These are phyloP conservation scores for Adiantum capillusveneris DNA, from an alignment of 75 land plant genomes.

Conservation along the genomic window DNA sequence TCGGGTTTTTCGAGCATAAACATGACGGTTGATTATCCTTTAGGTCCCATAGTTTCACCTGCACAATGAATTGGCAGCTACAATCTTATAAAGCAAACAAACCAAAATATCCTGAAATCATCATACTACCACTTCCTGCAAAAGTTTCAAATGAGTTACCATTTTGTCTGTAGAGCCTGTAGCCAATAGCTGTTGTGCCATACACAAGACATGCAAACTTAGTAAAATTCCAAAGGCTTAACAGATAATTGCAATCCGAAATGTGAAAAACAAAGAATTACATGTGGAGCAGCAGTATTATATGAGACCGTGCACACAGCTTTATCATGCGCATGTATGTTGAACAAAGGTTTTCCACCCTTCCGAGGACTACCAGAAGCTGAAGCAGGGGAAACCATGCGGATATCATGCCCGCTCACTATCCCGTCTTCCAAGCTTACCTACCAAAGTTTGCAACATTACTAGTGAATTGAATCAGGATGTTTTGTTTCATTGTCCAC, in stretches of 20 bases:
- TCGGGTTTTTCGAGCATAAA: slow-evolving; percentile 60
- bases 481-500: not conserved
- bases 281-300: slow-evolving; percentile 62
- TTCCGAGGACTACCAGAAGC: slow-evolving; percentile 9
- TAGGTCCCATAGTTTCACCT: slow-evolving; percentile 93
- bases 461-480: too few relatives aligned
- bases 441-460: too few relatives aligned
- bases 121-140: not conserved
- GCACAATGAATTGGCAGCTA: not conserved
- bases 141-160: slow-evolving; percentile 33
- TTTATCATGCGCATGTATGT: slow-evolving; percentile 94
- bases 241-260: not conserved
- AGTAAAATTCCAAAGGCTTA: not conserved
- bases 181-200: slow-evolving; percentile 70
- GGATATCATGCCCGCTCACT: slow-evolving; percentile 65
- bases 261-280: slow-evolving; percentile 14
- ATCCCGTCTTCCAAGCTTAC: slow-evolving; percentile 92
- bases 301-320: slow-evolving; percentile 74
- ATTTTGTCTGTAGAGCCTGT: slow-evolving; percentile 90
- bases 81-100: too few relatives aligned
- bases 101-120: too few relatives aligned
- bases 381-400: slow-evolving; percentile 36
- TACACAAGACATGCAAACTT: not conserved
- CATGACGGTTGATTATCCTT: slow-evolving; percentile 76
- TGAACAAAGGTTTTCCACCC: slow-evolving; percentile 49